Evolutionary conservation across 2,329 filamentous ascomycete species (phyloP).

Genomic region (Xylariomycetidae sp.): DNA sequence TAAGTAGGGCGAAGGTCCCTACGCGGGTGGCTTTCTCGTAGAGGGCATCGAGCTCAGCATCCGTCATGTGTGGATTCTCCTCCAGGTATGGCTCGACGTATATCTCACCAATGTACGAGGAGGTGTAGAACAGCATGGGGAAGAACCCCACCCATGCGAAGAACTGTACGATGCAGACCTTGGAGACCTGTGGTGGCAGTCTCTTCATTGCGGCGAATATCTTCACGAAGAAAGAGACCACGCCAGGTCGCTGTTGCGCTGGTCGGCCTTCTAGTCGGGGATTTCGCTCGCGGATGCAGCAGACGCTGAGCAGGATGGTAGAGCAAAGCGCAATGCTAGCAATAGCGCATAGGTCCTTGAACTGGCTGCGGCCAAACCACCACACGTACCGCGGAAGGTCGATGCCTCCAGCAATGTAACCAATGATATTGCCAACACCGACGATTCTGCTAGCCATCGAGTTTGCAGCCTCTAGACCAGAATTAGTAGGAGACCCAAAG

Average conservation of each 20-base stretch:
- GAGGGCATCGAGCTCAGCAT: slow-evolving; percentile 67
- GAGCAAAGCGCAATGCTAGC: slow-evolving; percentile 66
- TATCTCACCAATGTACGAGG: slow-evolving; percentile 88
- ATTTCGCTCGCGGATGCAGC: slow-evolving; percentile 70
- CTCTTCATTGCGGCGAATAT: slow-evolving; percentile 71
- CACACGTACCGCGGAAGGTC: slow-evolving; percentile 69
- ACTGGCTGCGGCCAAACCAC: slow-evolving; percentile 82
- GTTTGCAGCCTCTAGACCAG: slow-evolving; percentile 66
- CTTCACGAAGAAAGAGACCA: slow-evolving; percentile 73
- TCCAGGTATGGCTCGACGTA: slow-evolving; percentile 80
- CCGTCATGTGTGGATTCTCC: slow-evolving; percentile 69
- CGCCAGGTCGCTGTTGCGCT: slow-evolving; percentile 52
- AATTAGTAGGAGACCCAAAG: slow-evolving; percentile 6
- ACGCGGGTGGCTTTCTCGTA: slow-evolving; percentile 83
- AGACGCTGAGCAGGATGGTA: slow-evolving; percentile 66
- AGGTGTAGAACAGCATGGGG: slow-evolving; percentile 91
- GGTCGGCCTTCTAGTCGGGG: slow-evolving; percentile 65
- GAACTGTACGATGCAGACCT: slow-evolving; percentile 76
- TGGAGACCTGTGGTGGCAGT: slow-evolving; percentile 74
- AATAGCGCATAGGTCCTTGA: slow-evolving; percentile 85
- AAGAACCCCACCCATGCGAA: slow-evolving; percentile 96
- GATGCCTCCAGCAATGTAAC: slow-evolving; percentile 81
- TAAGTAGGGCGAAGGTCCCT: slow-evolving; percentile 81
- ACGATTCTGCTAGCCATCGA: slow-evolving; percentile 86
- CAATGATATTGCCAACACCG: slow-evolving; percentile 84